Base-by-base conservation (phyloP, 768 basidiomycete genomes). In the Suillus cothurnatus region DNA sequence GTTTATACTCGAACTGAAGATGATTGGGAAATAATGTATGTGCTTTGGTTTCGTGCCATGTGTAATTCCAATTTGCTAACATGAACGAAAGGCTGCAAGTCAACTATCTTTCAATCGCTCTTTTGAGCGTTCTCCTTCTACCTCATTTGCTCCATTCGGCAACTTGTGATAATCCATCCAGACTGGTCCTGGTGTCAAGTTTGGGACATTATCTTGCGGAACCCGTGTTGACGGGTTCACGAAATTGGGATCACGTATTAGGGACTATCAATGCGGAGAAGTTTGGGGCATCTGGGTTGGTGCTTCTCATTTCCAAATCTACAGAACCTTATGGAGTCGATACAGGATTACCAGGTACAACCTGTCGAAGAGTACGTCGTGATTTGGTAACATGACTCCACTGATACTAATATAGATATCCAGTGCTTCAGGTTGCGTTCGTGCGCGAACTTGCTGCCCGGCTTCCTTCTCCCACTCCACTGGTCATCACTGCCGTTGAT, bases 21-120 rank as follows among this genome's bases (percentile, higher is more conserved):
- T 65, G 84, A 81, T 9, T 86, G 81, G 82, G 85, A 87, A 67
- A 32, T 70, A 36, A 74, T 68, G 85, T 85, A 64, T 32, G 73
- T 70, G 19, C 41, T n/a, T 52, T 28, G n/a, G 8, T 36, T 14
- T 3, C 11, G 17, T 17, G 15, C 4, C 26, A 28, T 19, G 9
- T 11, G 45, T 34, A 4, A n/a, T 28, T 21, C 23, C 26, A 9
- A 61, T 23, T 8, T n/a, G 31, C 47, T 67, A 23, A 50, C n/a
- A 38, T 61, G 49, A 31, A 15, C 15, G 9, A 38, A 36, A 80
- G 79, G 53, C 41, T 80, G 0, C 77, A 80, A 65, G 74, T 78
- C 19, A 78, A 80, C 55, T 74, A 74, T 56, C 69, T 81, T 19
- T 73, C 77, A 31, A 11, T 12, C 4, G 52, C 52, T 9, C 52